Base-by-base conservation (phyloP, 2,329 filamentous ascomycete species). In the Fusarium pininemorale region DNA sequence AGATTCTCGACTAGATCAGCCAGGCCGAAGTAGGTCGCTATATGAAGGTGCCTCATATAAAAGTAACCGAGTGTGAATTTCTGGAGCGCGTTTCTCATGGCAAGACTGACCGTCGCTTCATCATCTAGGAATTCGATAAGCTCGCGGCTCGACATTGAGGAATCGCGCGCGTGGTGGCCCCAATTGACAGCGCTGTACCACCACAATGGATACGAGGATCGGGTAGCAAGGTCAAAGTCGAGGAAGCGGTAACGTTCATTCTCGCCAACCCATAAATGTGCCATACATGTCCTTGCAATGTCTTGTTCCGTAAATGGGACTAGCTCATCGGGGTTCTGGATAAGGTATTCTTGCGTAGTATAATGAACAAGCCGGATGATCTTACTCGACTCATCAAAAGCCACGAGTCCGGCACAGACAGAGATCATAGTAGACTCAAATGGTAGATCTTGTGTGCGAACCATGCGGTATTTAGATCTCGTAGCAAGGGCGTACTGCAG, bases 211-310 rank as follows among this genome's bases (percentile, higher is more conserved):
- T 45, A 45, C 4, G n/a, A 45, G 42, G 7, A 9, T 6, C 42
- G 4, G 5, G n/a, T 45, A 9, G 5, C 7, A 0, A 26, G 5
- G n/a, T 45, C 24, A 13, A 26, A 26, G 24, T 45, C 16, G 5
- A 13, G 42, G 4, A 45, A 45, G 0, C 24, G n/a, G 7, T 45
- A 45, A 4, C 42, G 16, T 26, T 26, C 24, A 6, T 45, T 45
- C 12, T 45, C 24, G 24, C 7, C 6, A 6, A 45, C 7, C 42
- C 42, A 45, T 3, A 45, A 2, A 20, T 45, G 42, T 20, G 42
- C 12, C 42, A 45, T 45, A 1, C 42, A 45, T 2, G 42, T 45
- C 12, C 24, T 45, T 10, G 24, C 12, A 26, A 45, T 26, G 7
- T 45, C 42, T 14, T 45, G 42, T 26, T 45, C 42, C 16, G 42